Base-by-base conservation (phyloP, 2,329 filamentous ascomycete genomes). In the Xylaria sp. region DNA sequence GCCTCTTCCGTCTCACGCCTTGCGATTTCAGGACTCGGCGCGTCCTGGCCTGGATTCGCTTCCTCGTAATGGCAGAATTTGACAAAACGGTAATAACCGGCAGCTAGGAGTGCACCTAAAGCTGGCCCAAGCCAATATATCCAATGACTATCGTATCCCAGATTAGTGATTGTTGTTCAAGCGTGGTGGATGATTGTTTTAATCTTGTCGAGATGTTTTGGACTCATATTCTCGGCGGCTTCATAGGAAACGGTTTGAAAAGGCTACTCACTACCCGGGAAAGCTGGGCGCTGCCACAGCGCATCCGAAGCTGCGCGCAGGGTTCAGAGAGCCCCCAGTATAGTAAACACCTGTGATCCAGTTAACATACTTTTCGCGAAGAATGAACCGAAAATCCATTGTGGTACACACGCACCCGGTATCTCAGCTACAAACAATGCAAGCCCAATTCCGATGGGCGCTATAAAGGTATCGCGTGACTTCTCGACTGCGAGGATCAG, bases 401-500 rank as follows among this genome's bases (percentile, higher is more conserved):
- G 37, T 13, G n/a, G 46, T 44, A 32, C 15, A 55, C 15, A 68
- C 76, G 63, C 71, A 81, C 81, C 82, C 12, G 78, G 73, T 34
- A 82, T 72, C 73, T 81, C 71, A 0, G 78, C 77, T 32, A 92
- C 82, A 74, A 92, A 92, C 20, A 92, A 82, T 0, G 89, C 81
- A 1, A 92, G 78, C 0, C 90, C 90, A 71, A 93, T 91, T 0
- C 88, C 90, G 0, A 92, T 79, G 0, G 90, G 90, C 0, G 90
- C 90, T 3, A 92, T 79, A 74, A 85, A 92, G 0, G 90, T 92
- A 5, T 86, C 87, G 71, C 87, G 87, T 74, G 91, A 89, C 78
- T 92, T 92, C 75, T 91, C 89, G 3, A 84, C 85, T 0, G 89
- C 89, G 41, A 91, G 81, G 88, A 91, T 91, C 76, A 89, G 84